These are phyloP conservation scores for Diddensiella transvaalensis DNA, from an alignment of 805 yeast species.

Conservation along the genomic window DNA sequence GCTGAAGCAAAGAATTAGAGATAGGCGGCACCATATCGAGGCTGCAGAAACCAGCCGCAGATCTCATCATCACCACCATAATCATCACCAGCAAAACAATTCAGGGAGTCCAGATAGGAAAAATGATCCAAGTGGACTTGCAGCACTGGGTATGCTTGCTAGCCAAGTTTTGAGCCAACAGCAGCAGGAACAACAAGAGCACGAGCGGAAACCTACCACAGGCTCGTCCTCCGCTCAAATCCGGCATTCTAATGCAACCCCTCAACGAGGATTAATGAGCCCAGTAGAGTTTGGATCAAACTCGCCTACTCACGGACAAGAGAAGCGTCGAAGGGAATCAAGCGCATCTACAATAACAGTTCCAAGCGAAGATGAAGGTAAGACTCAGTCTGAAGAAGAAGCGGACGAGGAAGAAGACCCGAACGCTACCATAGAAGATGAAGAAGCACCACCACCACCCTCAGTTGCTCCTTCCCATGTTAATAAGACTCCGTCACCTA, in stretches of 20 bases:
- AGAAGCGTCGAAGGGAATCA: constrained; percentile 33
- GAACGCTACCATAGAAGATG: constrained; percentile 1
- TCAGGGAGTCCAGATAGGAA: constrained; percentile 14
- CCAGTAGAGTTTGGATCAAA: constrained; percentile 21
- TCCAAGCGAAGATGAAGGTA: constrained; percentile 32
- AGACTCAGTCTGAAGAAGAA: not conserved
- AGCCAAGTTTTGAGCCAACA: constrained; percentile 46
- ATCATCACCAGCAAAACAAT: constrained; percentile 3
- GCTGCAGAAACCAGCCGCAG: constrained; percentile 10
- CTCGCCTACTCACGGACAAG: constrained; percentile 8
- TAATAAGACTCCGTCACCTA: not conserved
- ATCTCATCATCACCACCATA: constrained; percentile 11
- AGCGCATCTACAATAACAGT: constrained; percentile 36
- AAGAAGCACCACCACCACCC: not conserved
- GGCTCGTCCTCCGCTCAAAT: not conserved
- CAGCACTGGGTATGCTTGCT: constrained; percentile 53
- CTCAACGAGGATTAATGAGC: constrained; percentile 23
- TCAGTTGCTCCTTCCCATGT: constrained; percentile 2
- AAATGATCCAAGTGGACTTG: constrained; percentile 36
- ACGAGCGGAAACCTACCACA: constrained; percentile 17
- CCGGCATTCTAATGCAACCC: not conserved
- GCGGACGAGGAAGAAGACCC: constrained; percentile 12
- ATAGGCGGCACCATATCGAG: constrained; percentile 16
- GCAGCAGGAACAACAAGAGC: constrained; percentile 17
- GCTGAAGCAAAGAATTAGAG: constrained; percentile 36